Percentiles rank a stretch among this genome's conserved stretches.
These are phyloP conservation scores for Cucumis variabilis DNA, from an alignment of 331 rosid genomes.

Conservation along the genomic window DNA sequence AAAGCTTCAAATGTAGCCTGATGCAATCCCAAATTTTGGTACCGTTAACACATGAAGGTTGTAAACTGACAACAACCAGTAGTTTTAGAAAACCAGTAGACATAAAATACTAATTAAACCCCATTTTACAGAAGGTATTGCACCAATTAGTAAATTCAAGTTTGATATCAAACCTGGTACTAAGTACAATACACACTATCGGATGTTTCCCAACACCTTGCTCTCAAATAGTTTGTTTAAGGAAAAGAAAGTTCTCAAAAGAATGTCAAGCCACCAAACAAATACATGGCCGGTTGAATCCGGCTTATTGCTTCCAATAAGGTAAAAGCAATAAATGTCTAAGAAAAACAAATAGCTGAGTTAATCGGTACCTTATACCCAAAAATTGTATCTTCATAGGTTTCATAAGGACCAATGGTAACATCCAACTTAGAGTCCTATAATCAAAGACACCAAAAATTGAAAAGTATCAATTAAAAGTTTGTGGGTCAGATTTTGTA, in stretches of 20 bases:
- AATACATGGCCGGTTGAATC: constrained; percentile 1
- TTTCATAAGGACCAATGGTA: constrained; percentile 97
- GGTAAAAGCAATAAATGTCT: constrained; percentile 8
- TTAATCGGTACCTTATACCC: constrained; percentile 78
- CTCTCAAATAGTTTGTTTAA: background rate
- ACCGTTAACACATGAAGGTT: background rate
- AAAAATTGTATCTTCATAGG: constrained; percentile 86
- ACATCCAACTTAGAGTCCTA: constrained; percentile 92
- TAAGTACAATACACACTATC: background rate
- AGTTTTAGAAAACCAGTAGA: constrained; percentile 17
- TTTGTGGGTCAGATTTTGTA: background rate
- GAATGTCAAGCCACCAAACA: constrained; percentile 1
- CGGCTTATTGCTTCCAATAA: background rate
- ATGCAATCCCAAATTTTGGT: constrained; percentile 33
- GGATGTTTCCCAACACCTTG: constrained; percentile 2
- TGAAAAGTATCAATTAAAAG: background rate
- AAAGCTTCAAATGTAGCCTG: constrained; percentile 97
- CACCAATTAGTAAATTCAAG: constrained; percentile 26
- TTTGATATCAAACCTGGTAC: constrained; percentile 7
- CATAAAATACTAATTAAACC: background rate
- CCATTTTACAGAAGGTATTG: background rate
- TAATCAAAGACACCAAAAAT: constrained; percentile 5
- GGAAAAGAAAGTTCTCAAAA: background rate
- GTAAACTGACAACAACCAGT: background rate
- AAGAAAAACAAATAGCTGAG: constrained; percentile 14